Conservation (phyloP, 805 yeast species). For the Jamesozyma rosinii region DNA sequence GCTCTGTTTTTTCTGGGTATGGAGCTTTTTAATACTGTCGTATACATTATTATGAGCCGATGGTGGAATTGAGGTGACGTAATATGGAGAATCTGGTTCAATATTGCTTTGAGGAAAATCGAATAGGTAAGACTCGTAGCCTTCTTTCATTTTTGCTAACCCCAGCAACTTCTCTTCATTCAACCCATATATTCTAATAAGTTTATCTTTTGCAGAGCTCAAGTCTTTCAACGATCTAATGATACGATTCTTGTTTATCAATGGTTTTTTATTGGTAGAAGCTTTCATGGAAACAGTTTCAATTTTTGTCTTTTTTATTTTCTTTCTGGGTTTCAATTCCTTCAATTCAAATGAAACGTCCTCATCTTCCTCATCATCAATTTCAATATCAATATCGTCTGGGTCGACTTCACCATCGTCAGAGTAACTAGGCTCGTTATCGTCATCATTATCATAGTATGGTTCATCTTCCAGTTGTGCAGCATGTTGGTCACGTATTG, state of each 20-base stretch:
- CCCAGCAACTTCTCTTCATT: constrained; percentile 36
- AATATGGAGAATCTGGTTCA: constrained; percentile 16
- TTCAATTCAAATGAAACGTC: constrained; percentile 6
- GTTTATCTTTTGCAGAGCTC: constrained; percentile 36
- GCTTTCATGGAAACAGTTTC: not conserved
- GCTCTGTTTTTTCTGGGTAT: constrained; percentile 5
- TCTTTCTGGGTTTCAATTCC: constrained; percentile 2
- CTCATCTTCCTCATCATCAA: constrained; percentile 14
- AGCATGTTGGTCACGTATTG: constrained; percentile 1
- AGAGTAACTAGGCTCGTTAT: constrained; percentile 4
- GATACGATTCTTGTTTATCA: constrained; percentile 8
- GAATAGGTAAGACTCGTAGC: constrained; percentile 44
- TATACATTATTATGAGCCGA: constrained; percentile 6
- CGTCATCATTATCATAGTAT: not conserved
- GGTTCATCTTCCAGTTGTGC: constrained; percentile 9
- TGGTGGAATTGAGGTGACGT: constrained; percentile 12
- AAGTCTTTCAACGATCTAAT: constrained; percentile 26
- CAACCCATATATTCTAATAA: constrained; percentile 41
- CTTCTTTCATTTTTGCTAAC: constrained; percentile 37
- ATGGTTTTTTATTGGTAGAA: not conserved
- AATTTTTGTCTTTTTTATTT: not conserved
- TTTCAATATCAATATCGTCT: constrained; percentile 8
- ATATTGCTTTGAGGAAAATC: constrained; percentile 32
- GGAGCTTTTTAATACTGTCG: not conserved
- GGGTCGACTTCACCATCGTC: constrained; percentile 11